phyloP scores from a whole-genome alignment of 140 eudicot genomes.

The Ambrosia hybrid region DNA sequence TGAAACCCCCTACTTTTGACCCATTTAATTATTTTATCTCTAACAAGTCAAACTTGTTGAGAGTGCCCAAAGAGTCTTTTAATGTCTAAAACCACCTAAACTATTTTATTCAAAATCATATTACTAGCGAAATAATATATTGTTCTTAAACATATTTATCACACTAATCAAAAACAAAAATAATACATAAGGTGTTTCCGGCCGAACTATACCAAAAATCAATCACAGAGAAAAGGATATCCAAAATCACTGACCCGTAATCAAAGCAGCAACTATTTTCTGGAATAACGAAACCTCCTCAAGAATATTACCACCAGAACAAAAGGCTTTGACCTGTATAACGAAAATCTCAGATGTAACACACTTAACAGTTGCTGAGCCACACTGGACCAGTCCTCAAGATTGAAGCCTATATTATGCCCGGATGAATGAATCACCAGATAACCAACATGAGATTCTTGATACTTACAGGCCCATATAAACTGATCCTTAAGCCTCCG shows the following conservation, averaged over 20 bases:
- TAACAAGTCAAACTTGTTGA: too few species aligned
- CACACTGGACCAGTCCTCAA: constrained; percentile 20
- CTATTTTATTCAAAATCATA: too few species aligned
- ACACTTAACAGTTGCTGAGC: constrained; percentile 21
- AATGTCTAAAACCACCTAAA: too few species aligned
- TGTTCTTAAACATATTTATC: too few species aligned
- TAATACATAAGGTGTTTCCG: too few species aligned
- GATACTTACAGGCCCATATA: constrained; percentile 85
- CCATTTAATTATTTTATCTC: too few species aligned
- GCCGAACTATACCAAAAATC: too few species aligned
- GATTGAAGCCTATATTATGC: constrained; percentile 17
- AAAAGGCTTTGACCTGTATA: constrained; percentile 77
- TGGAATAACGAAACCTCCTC: constrained; percentile 69
- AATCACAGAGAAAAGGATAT: too few species aligned
- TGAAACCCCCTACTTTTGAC: too few species aligned
- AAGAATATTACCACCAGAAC: constrained; percentile 48
- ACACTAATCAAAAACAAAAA: too few species aligned
- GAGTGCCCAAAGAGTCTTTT: too few species aligned
- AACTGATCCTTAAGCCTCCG: constrained; percentile 91
- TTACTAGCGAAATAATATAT: too few species aligned
- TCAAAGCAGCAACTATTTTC: constrained; percentile 86
- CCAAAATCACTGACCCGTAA: constrained; percentile 53
- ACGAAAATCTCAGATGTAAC: constrained; percentile 28
- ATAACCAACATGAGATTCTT: constrained; percentile 20
- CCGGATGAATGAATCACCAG: constrained; percentile 26